Percentiles rank a stretch among this genome's conserved stretches.
Evolutionary conservation across 257 asterid species (phyloP).

Genomic region (Gardenia jasminoides): DNA sequence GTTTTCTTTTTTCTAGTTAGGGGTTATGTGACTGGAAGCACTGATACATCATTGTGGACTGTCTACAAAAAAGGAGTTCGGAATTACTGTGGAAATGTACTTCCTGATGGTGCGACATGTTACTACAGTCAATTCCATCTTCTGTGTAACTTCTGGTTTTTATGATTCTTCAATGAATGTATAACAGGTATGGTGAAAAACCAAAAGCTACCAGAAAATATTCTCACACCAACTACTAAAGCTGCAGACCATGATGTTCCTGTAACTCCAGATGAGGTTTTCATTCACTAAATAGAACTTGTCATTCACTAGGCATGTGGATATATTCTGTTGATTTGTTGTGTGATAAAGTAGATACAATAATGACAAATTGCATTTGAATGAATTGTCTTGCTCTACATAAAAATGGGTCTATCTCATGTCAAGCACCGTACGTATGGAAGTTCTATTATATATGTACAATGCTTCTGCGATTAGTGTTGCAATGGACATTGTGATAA

Average conservation of each 20-base stretch:
- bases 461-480: background rate
- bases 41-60: conserved; percentile 96
- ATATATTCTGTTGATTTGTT: background rate
- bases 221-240: conserved; percentile 94
- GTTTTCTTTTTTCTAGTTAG: conserved; percentile 49
- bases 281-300: conserved; percentile 4
- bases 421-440: background rate
- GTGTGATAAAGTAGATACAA: background rate
- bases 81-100: conserved; percentile 83
- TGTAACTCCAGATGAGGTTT: conserved; percentile 83
- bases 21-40: conserved; percentile 95
- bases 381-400: background rate
- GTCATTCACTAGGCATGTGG: background rate
- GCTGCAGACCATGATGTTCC: conserved; percentile 97
- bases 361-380: too few species aligned
- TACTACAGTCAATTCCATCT: background rate
- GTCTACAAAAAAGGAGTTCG: conserved; percentile 80
- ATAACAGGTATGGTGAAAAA: conserved; percentile 76
- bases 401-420: background rate
- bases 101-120: conserved; percentile 65
- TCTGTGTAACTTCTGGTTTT: background rate
- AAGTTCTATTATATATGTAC: background rate
- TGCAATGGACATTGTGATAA: background rate
- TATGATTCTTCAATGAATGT: conserved; percentile 10
- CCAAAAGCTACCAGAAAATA: conserved; percentile 64